Percentiles rank a stretch among this genome's conserved stretches.
phyloP scores from a whole-genome alignment of 1,284 basidiomycete genomes.

The Mycena sp. region DNA sequence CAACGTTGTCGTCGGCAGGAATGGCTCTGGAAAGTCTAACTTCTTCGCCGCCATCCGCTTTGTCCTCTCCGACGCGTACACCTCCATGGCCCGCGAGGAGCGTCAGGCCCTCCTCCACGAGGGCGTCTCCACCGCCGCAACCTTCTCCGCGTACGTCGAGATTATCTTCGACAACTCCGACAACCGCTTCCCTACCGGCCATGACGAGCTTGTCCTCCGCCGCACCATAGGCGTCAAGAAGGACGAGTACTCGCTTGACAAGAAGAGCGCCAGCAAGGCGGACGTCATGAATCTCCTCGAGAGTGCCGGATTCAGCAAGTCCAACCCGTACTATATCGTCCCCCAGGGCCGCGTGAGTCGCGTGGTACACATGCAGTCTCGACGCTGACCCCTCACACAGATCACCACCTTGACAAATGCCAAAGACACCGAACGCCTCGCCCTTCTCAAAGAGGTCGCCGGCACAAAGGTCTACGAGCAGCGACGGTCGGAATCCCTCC shows the following conservation, averaged over 20 bases:
- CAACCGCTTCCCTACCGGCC: conserved; percentile 90
- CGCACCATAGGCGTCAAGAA: conserved; percentile 98
- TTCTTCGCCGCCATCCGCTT: conserved; percentile 98
- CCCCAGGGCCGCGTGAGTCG: conserved; percentile 92
- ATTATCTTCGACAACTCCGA: conserved; percentile 92
- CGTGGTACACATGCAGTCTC: background rate
- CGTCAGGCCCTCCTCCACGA: conserved; percentile 93
- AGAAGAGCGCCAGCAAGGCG: conserved; percentile 94
- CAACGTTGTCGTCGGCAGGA: conserved; percentile 94
- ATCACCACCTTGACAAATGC: conserved; percentile 98
- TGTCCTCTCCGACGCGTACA: conserved; percentile 97
- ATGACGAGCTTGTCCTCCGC: conserved; percentile 86
- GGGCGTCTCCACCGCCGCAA: conserved; percentile 88
- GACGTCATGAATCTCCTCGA: conserved; percentile 98
- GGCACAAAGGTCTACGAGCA: conserved; percentile 99
- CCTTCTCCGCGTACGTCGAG: conserved; percentile 92
- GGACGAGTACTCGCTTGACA: conserved; percentile 98
- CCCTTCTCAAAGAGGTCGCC: conserved; percentile 96
- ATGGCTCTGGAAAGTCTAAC: conserved; percentile 97
- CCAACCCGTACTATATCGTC: conserved; percentile 99
- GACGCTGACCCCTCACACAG: conserved; percentile 49
- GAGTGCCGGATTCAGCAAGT: conserved; percentile 95
- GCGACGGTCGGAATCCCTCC: conserved; percentile 89
- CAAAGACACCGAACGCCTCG: conserved; percentile 94
- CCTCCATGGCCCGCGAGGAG: conserved; percentile 94